Percentiles rank a stretch among this genome's conserved stretches.
phyloP scores from a whole-genome alignment of 106 monocot genomes.

The Apostasia ramifera region DNA sequence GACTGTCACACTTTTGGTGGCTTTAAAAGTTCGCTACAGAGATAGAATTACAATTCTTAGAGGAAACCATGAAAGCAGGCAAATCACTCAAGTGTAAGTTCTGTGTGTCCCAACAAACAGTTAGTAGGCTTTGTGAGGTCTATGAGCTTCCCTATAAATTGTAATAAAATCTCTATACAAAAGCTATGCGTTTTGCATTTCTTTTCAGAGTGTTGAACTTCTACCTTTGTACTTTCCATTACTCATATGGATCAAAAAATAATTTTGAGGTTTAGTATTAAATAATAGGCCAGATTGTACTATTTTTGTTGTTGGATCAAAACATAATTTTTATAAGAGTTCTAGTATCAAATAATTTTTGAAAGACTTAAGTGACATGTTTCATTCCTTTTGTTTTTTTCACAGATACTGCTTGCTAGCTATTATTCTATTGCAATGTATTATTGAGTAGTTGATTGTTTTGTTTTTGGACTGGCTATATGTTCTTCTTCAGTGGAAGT shows the following conservation, averaged over 20 bases:
- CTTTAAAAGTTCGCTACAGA: conserved; percentile 48
- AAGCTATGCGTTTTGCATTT: background rate
- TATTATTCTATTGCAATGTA: background rate
- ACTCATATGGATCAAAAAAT: background rate
- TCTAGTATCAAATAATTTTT: no score
- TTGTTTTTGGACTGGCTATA: background rate
- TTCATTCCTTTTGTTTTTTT: background rate
- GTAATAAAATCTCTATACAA: background rate
- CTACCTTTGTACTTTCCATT: background rate
- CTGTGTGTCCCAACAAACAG: background rate
- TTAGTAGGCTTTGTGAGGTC: background rate
- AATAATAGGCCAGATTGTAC: no score
- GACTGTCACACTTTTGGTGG: conserved; percentile 47
- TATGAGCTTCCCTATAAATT: background rate
- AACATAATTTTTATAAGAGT: no score
- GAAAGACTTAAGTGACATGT: no score
- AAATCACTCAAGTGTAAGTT: conserved; percentile 54
- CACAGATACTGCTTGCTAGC: background rate
- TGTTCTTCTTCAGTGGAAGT: background rate
- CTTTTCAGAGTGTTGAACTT: background rate
- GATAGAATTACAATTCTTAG: conserved; percentile 52
- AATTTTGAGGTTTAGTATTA: background rate
- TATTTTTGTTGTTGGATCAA: no score
- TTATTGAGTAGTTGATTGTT: background rate
- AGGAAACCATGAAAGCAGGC: conserved; percentile 46